phyloP scores from a whole-genome alignment of 345 rosid genomes.

The Dimocarpus longan region DNA sequence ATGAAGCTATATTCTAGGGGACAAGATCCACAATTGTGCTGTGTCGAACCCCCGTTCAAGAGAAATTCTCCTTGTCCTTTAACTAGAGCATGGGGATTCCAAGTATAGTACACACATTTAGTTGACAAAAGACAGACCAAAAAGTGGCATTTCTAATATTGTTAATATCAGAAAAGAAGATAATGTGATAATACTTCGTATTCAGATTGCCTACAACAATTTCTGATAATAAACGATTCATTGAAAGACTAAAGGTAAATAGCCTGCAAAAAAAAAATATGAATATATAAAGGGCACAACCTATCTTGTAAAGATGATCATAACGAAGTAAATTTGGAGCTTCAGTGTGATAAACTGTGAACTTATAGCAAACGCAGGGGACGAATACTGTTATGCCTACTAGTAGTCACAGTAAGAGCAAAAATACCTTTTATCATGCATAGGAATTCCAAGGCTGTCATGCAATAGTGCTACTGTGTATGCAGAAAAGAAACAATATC shows the following conservation, averaged over 20 bases:
- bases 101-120: too few species aligned
- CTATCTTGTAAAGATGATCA: neutral
- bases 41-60: too few species aligned
- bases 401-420: neutral
- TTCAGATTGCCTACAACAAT: neutral
- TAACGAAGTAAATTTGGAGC: neutral
- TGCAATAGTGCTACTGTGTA: slow-evolving; percentile 46
- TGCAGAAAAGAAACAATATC: slow-evolving; percentile 56
- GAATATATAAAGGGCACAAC: neutral
- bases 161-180: neutral
- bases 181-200: neutral
- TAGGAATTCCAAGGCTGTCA: slow-evolving; percentile 43
- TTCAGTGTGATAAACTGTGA: neutral
- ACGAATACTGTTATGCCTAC: neutral
- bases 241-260: neutral
- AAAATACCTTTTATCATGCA: slow-evolving; percentile 39
- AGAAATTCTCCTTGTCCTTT: too few species aligned
- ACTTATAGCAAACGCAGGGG: neutral
- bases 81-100: too few species aligned
- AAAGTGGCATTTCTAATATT: neutral
- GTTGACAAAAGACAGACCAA: neutral
- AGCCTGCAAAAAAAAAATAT: neutral
- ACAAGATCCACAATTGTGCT: too few species aligned
- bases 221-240: neutral
- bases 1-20: too few species aligned